Base-by-base conservation (phyloP, 257 asterid genomes). In the Capsicum baccatum region DNA sequence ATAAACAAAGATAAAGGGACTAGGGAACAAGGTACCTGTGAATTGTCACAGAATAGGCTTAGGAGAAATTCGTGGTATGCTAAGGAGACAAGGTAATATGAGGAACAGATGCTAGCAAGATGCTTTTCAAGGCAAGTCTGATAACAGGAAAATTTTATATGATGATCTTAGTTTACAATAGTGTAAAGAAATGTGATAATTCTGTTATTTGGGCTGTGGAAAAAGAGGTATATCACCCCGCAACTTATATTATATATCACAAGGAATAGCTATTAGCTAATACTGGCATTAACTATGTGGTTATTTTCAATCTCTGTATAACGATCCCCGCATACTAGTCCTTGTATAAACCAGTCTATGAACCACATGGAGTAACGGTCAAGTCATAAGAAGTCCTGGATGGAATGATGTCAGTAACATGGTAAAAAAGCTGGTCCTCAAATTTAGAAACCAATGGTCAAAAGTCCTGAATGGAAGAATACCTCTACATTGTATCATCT, bases 361-460 rank as follows among this genome's bases (percentile, higher is more conserved):
- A 62, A 62, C 69, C 69, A 62, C 19, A 62, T 62, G 69, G 69
- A 19, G 69, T 5, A 19, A 62, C 15, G 69, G 15, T 62, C 37
- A 21, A 62, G 69, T 19, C 39, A 62, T 62, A 62, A 62, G 69
- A 62, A 16, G 39, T 19, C 69, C 39, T 62, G 39, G 39, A 21
- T 10, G 13, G 37, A 62, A 62, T 19, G 15, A 21, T 62, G 11
- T 33, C 69, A 62, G 69, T 62, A 19, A 62, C 21, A 62, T 19
- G 39, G 69, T 9, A 12, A 21, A 62, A 62, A 19, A 62, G 10
- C 69, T 62, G 69, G 69, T 62, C 15, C 37, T 62, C 69, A 62
- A 62, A 62, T 62, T 62, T 21, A 62, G 69, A 19, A 62, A 62
- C 69, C 35, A 12, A 62, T 62, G 69, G 39, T 62, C 69, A 62